Evolutionary conservation across 1,139 yeast species (phyloP).

Genomic region (Kurtzmaniella natalensis): DNA sequence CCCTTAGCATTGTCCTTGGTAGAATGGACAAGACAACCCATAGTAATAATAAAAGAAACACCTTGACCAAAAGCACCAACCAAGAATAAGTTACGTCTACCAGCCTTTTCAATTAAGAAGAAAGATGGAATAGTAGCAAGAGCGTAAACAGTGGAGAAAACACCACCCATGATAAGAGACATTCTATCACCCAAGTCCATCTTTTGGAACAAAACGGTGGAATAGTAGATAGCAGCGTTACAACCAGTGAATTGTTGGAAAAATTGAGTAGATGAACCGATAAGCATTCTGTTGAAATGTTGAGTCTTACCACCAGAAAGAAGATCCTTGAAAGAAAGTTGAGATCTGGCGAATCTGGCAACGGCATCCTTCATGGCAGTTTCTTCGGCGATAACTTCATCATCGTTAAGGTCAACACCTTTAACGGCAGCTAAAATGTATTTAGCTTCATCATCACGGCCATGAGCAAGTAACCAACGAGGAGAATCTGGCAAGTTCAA

Average conservation of each 20-base stretch:
- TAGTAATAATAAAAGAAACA: constrained; percentile 34
- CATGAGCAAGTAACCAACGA: constrained; percentile 47
- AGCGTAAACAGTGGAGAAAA: constrained; percentile 58
- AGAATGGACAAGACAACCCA: constrained; percentile 37
- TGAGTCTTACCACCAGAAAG: constrained; percentile 57
- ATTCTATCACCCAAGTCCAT: constrained; percentile 47
- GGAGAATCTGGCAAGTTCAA: constrained; percentile 62
- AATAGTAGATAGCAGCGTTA: constrained; percentile 66
- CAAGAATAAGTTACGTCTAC: constrained; percentile 59
- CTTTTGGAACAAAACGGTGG: constrained; percentile 57
- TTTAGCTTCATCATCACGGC: constrained; percentile 45
- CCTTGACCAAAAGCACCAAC: constrained; percentile 49
- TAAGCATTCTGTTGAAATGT: constrained; percentile 49
- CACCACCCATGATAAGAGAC: constrained; percentile 60
- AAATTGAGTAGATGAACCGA: constrained; percentile 53
- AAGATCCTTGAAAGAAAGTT: constrained; percentile 45
- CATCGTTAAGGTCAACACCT: constrained; percentile 36
- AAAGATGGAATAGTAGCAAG: constrained; percentile 60
- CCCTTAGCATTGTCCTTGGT: constrained; percentile 36
- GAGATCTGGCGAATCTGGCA: constrained; percentile 33
- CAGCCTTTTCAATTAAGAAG: constrained; percentile 58
- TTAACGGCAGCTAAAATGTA: constrained; percentile 37
- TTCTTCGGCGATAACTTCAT: constrained; percentile 40
- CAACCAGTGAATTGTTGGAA: constrained; percentile 63
- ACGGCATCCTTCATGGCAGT: constrained; percentile 40